Percentiles rank a stretch among this genome's conserved stretches.
These are phyloP conservation scores for Leccinum fuscescens DNA, from an alignment of 1,284 basidiomycete species.

Conservation along the genomic window DNA sequence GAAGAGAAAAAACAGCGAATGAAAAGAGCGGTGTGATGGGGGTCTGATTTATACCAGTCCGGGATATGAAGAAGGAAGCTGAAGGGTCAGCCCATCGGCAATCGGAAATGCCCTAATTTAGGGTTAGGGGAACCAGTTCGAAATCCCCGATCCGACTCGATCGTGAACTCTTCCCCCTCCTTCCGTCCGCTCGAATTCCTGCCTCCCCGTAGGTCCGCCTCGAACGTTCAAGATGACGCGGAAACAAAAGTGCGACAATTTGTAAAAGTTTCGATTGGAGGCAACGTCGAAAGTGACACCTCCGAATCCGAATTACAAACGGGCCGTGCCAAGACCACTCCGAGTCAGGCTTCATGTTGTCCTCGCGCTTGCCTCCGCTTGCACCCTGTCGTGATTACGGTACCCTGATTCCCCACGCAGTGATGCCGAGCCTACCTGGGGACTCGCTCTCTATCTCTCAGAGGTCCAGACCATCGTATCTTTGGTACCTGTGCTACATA, in stretches of 20 bases:
- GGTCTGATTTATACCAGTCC: conserved; percentile 13
- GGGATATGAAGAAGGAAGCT: neutral
- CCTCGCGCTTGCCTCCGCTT: neutral
- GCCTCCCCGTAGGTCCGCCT: neutral
- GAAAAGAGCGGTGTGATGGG: neutral
- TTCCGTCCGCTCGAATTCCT: neutral
- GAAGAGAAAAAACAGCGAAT: neutral
- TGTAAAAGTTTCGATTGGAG: neutral
- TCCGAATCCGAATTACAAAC: neutral
- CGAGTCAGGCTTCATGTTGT: neutral
- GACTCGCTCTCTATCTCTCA: neutral
- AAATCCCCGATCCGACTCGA: conserved; percentile 1
- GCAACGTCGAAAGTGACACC: neutral
- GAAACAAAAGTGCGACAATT: neutral
- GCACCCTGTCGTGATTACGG: neutral
- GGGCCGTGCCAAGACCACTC: neutral
- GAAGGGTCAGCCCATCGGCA: conserved; percentile 20
- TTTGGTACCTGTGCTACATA: neutral
- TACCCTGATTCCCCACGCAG: neutral
- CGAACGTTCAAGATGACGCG: neutral
- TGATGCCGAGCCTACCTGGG: neutral
- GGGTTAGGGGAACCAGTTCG: neutral
- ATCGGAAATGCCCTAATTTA: conserved; percentile 3
- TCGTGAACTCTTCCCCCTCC: neutral
- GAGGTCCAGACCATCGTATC: neutral